These are phyloP conservation scores for Tuctoria greenei DNA, from an alignment of 176 grass and related monocot species.

Conservation along the genomic window DNA sequence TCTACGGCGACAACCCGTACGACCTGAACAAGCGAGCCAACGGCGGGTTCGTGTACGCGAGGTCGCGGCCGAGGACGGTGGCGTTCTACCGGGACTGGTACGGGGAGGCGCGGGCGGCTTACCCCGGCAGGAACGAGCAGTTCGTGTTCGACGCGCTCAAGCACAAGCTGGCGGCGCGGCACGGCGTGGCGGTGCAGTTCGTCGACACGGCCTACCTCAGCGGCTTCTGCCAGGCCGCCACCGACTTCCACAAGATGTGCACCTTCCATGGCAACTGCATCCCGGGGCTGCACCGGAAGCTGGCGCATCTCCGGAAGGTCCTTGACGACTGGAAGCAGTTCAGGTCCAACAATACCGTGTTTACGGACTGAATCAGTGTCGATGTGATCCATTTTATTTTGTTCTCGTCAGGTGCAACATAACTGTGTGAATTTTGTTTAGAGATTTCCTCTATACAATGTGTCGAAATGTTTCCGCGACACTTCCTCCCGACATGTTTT, in stretches of 20 bases:
- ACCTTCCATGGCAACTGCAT: slow-evolving; percentile 37
- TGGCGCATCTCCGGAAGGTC: neutral
- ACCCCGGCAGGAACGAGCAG: slow-evolving; percentile 21
- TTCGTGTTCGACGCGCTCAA: slow-evolving; percentile 42
- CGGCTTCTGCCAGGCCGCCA: slow-evolving; percentile 24
- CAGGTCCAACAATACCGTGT: neutral
- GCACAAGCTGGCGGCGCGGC: neutral
- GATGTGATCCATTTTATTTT: no score
- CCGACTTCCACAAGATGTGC: slow-evolving; percentile 30
- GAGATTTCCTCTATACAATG: no score
- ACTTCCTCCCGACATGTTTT: no score
- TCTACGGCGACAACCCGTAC: slow-evolving; percentile 16
- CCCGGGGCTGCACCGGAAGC: neutral
- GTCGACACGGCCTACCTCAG: slow-evolving; percentile 34
- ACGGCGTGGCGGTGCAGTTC: slow-evolving; percentile 13
- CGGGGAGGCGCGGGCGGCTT: neutral
- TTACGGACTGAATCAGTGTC: neutral
- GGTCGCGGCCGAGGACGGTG: neutral
- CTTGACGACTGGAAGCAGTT: slow-evolving; percentile 6
- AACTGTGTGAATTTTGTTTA: no score
- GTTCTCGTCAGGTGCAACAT: neutral
- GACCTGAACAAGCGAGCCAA: slow-evolving; percentile 41
- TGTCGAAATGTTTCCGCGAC: no score
- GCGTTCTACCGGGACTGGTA: slow-evolving; percentile 40
- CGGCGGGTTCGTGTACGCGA: slow-evolving; percentile 40